phyloP scores from a whole-genome alignment of 768 basidiomycete genomes.

The Tephrocybe sp. region DNA sequence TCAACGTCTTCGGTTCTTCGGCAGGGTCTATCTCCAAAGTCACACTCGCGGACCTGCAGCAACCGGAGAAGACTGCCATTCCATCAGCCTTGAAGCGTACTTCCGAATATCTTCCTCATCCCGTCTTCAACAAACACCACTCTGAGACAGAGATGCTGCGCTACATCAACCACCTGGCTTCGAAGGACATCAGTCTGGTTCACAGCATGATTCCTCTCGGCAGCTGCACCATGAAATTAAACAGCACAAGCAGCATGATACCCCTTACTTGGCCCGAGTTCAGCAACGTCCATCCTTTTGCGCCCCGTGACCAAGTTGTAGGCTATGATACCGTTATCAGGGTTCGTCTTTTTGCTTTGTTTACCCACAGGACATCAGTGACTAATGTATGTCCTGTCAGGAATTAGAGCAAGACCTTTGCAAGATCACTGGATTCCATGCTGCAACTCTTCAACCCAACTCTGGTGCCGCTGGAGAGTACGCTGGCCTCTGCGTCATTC shows the following conservation, averaged over 20 bases:
- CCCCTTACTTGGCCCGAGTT: constrained; percentile 96
- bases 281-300: constrained; percentile 89
- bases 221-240: constrained; percentile 98
- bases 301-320: constrained; percentile 82
- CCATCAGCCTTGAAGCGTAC: constrained; percentile 58
- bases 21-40: constrained; percentile 53
- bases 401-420: constrained; percentile 91
- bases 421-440: constrained; percentile 94
- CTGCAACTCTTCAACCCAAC: constrained; percentile 97
- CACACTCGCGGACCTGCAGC: constrained; percentile 46
- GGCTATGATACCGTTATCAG: constrained; percentile 85
- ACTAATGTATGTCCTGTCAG: constrained; percentile 31
- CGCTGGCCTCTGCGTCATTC: constrained; percentile 91
- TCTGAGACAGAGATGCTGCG: constrained; percentile 99
- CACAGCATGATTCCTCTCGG: constrained; percentile 97
- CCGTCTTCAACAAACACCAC: constrained; percentile 95
- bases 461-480: constrained; percentile 99
- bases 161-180: constrained; percentile 91
- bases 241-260: constrained; percentile 97
- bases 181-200: constrained; percentile 91
- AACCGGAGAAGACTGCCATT: constrained; percentile 45
- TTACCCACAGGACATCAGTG: background rate
- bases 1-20: constrained; percentile 74
- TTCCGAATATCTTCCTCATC: constrained; percentile 76
- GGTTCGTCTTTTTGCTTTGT: constrained; percentile 33